Base-by-base conservation (phyloP, 2,329 filamentous ascomycete genomes). In the Aspergillus amoenus region DNA sequence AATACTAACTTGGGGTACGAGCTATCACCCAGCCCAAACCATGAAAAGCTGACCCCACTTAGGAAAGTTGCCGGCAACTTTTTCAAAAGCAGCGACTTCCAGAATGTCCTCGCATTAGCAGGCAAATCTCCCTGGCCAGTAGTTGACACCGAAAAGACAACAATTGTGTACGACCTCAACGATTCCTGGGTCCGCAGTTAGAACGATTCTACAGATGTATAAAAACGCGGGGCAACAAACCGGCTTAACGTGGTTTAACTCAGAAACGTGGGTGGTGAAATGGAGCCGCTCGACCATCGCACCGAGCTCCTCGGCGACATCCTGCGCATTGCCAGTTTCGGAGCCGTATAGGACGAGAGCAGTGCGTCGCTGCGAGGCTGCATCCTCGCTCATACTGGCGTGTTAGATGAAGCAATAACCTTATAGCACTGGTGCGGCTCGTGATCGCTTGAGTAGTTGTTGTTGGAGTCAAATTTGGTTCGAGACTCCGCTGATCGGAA, bases 111-210 rank as follows among this genome's bases (percentile, higher is more conserved):
- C 3, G 89, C 86, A 79, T 97, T 97, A 55, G 85, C 84, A 2
- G 94, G 94, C 70, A 97, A 83, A 63, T 97, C 93, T 5, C 94
- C 94, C 76, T 99, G 93, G 5, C 94, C 94, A 0, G 94, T 96
- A 0, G 94, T 99, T 5, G 94, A 95, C 18, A 95, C 80, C 59
- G 91, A 86, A 67, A 99, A 90, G 50, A 97, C 79, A 1, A 68
- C 71, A 11, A 75, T 58, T 5, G 69, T 70, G 48, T 77, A 73
- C 1, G 66, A 67, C n/a, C 56, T 59, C n/a, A 79, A 64, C 0
- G 59, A 54, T 32, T 72, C 69, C 75, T 77, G 55, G 4, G 27
- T 30, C 24, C n/a, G 9, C 21, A 7, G 3, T 47, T 17, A 49
- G 37, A 18, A 32, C 4, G 30, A 30, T 30, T 30, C 15, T 15